phyloP scores from a whole-genome alignment of 2,329 filamentous ascomycete species.

The Coniochaeta pulveracea region DNA sequence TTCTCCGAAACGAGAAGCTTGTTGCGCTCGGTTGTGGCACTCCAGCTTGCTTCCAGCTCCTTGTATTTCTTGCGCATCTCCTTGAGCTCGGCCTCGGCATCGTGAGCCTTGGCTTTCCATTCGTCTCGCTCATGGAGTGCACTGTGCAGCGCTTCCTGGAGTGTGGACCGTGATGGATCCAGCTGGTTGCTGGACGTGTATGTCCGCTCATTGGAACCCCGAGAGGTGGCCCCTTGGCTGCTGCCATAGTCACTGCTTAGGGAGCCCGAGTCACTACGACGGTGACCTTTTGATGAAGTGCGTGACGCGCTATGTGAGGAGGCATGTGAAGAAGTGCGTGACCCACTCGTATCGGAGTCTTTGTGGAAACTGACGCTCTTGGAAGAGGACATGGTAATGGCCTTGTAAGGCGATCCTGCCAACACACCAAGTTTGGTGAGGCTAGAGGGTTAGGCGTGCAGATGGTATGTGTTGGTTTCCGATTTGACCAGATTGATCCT shows the following conservation, averaged over 20 bases:
- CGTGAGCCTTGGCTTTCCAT: constrained; percentile 13
- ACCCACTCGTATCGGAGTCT: constrained; percentile 16
- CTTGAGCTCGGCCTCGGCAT: constrained; percentile 13
- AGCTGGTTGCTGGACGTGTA: too few species aligned
- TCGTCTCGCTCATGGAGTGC: constrained; percentile 12
- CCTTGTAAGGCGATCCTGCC: neutral
- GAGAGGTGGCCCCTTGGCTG: too few species aligned
- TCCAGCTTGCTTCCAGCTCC: constrained; percentile 10
- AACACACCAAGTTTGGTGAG: constrained; percentile 2
- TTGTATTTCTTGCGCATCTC: constrained; percentile 13
- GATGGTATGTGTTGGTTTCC: constrained; percentile 20
- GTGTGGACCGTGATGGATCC: too few species aligned
- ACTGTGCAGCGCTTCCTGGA: constrained; percentile 16
- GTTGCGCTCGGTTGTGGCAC: constrained; percentile 12
- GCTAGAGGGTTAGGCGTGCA: constrained; percentile 12
- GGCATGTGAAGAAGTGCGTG: constrained; percentile 10
- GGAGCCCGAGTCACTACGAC: constrained; percentile 21
- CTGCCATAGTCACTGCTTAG: constrained; percentile 20
- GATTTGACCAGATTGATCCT: constrained; percentile 21
- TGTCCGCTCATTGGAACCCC: constrained; percentile 6
- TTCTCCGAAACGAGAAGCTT: constrained; percentile 16
- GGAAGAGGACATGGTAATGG: constrained; percentile 4
- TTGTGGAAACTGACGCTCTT: constrained; percentile 21
- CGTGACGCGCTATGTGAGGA: constrained; percentile 4
- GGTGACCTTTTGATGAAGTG: constrained; percentile 11